Evolutionary conservation across 2,329 filamentous ascomycete genomes (phyloP).

Genomic region (Cordyceps javanica): DNA sequence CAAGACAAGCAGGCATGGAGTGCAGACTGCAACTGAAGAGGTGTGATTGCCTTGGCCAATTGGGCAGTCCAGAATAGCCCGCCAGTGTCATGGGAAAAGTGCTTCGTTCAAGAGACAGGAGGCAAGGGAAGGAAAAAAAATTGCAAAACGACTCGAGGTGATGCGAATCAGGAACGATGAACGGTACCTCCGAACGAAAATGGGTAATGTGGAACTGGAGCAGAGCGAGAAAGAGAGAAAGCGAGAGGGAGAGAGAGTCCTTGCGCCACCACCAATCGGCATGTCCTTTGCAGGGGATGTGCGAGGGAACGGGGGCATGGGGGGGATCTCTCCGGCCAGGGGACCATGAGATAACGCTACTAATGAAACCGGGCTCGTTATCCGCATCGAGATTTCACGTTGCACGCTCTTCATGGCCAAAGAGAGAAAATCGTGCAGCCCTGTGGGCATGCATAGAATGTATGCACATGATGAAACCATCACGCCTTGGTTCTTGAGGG

Average conservation of each 20-base stretch:
- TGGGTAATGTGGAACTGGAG: slow-evolving; percentile 5
- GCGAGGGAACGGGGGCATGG: background rate
- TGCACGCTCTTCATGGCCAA: background rate
- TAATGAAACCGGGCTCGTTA: background rate
- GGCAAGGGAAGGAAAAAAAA: background rate
- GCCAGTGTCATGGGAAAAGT: background rate
- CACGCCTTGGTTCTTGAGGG: too few relatives aligned
- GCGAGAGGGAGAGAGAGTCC: background rate
- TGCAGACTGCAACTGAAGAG: background rate
- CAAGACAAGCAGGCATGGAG: slow-evolving; percentile 1
- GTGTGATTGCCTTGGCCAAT: background rate
- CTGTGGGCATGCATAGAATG: too few relatives aligned
- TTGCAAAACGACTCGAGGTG: too few relatives aligned
- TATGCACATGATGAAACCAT: too few relatives aligned
- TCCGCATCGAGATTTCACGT: background rate
- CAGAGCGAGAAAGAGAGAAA: background rate
- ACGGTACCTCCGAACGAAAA: background rate
- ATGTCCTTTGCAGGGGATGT: background rate
- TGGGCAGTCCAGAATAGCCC: background rate
- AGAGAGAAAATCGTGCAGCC: background rate
- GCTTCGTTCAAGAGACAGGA: too few relatives aligned
- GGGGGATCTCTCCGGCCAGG: too few relatives aligned
- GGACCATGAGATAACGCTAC: background rate
- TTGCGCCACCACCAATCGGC: slow-evolving; percentile 4
- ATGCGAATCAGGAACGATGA: background rate